Evolutionary conservation across 352 stramenopile species (phyloP).

Genomic region (Elongisporangium senticosum): DNA sequence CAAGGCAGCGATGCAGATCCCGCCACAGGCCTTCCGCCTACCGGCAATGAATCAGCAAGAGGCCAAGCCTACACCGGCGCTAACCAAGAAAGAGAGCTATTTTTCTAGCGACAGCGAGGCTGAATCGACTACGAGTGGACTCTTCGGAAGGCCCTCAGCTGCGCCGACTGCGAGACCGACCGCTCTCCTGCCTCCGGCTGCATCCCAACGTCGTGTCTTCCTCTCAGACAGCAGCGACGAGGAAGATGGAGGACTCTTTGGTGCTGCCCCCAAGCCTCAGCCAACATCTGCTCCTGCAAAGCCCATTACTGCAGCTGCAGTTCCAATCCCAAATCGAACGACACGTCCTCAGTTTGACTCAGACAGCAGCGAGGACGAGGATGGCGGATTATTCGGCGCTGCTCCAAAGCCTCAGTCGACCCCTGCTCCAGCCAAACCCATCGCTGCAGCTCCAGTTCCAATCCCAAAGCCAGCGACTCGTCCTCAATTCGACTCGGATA

Average conservation of each 20-base stretch:
- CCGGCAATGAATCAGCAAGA: constrained; percentile 7
- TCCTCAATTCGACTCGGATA: background rate
- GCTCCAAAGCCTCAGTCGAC: background rate
- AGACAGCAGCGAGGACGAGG: constrained; percentile 17
- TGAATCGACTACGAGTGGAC: constrained; percentile 39
- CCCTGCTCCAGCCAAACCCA: constrained; percentile 2
- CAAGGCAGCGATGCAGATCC: constrained; percentile 4
- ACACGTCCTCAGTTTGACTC: constrained; percentile 1
- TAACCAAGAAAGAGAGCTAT: constrained; percentile 13
- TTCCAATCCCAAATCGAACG: background rate
- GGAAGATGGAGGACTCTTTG: constrained; percentile 55
- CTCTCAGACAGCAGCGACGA: constrained; percentile 34
- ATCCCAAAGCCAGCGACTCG: constrained; percentile 4
- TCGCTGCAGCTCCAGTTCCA: constrained; percentile 15
- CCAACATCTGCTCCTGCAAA: background rate
- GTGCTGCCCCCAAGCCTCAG: constrained; percentile 9
- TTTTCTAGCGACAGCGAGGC: constrained; percentile 47
- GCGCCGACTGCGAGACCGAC: background rate
- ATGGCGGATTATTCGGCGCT: constrained; percentile 31
- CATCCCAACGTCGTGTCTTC: background rate
- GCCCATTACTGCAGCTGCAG: constrained; percentile 3
- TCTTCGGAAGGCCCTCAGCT: constrained; percentile 24
- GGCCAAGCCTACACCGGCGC: background rate
- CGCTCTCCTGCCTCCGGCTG: background rate
- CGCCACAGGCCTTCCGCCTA: constrained; percentile 25